A percentile compares a stretch with the other conserved stretches of the same genome.
Conservation (phyloP, 31 red algal species). For the Endocladia muricata region DNA sequence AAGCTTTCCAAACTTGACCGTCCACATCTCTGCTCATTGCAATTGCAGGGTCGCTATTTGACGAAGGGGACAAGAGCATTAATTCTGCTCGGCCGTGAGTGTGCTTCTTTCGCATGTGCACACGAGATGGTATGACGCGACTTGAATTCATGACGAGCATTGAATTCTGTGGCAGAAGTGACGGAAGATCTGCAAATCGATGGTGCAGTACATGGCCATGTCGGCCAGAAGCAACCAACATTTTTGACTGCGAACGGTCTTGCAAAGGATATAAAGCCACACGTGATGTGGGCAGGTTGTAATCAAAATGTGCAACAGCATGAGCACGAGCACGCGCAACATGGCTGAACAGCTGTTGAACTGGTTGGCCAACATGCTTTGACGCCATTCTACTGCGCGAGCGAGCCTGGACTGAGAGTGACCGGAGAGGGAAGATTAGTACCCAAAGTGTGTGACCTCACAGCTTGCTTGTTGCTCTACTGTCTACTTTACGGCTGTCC, state of each 20-base stretch:
- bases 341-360: too few species aligned
- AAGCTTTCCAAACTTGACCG: conserved; percentile 52
- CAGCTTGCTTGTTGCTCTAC: too few species aligned
- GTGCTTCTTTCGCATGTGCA: conserved; percentile 56
- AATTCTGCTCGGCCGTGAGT: conserved; percentile 72
- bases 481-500: too few species aligned
- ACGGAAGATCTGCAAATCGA: conserved; percentile 64
- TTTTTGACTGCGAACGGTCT: conserved; percentile 56
- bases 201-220: background rate
- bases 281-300: conserved; percentile 57
- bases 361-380: too few species aligned
- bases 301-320: conserved; percentile 35
- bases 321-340: conserved; percentile 12
- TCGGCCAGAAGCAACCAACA: conserved; percentile 64
- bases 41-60: conserved; percentile 30
- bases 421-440: too few species aligned
- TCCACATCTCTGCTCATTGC: conserved; percentile 23
- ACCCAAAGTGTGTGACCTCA: too few species aligned
- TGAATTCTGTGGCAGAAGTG: conserved; percentile 50
- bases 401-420: too few species aligned
- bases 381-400: too few species aligned
- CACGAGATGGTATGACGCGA: conserved; percentile 79
- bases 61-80: conserved; percentile 60
- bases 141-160: conserved; percentile 74
- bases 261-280: conserved; percentile 26